Evolutionary conservation across 2,329 filamentous ascomycete species (phyloP).

Genomic region (Colletotrichum shisoi): DNA sequence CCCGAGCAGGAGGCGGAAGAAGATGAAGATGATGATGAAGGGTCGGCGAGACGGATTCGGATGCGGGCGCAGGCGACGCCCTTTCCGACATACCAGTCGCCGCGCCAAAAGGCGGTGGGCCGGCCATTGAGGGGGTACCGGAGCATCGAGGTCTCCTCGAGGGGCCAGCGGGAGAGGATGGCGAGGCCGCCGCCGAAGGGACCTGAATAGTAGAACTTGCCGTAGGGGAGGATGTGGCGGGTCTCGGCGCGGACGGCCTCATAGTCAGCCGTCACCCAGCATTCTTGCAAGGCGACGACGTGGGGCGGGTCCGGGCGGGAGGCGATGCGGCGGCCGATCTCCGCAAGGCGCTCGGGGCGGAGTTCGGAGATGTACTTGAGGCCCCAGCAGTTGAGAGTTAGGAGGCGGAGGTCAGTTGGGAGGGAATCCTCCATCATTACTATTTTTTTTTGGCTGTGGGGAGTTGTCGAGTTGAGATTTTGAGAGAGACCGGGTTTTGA

Average conservation of each 20-base stretch:
- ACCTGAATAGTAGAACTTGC: constrained; percentile 91
- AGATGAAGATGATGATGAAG: not conserved
- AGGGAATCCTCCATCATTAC: constrained; percentile 46
- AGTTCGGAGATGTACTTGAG: constrained; percentile 84
- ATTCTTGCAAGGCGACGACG: constrained; percentile 94
- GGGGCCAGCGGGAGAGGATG: constrained; percentile 90
- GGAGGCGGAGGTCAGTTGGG: constrained; percentile 73
- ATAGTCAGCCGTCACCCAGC: constrained; percentile 89
- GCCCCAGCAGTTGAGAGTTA: constrained; percentile 97
- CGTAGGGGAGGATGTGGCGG: constrained; percentile 78
- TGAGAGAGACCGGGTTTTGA: not conserved
- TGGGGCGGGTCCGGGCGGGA: constrained; percentile 72
- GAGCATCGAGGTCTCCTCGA: constrained; percentile 86
- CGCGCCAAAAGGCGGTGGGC: constrained; percentile 90
- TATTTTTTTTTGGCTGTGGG: constrained; percentile 24
- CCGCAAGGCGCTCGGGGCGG: constrained; percentile 77
- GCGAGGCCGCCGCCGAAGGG: constrained; percentile 89
- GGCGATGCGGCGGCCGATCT: constrained; percentile 85
- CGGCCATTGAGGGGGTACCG: constrained; percentile 90
- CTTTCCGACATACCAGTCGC: constrained; percentile 97
- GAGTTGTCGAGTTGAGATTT: not conserved
- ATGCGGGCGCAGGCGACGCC: constrained; percentile 87
- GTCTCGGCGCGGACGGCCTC: constrained; percentile 77
- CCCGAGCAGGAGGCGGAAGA: not conserved
- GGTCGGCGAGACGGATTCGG: constrained; percentile 23